Evolutionary conservation across 2,329 filamentous ascomycete genomes (phyloP).

Genomic region (Hymenoscyphus occultus): DNA sequence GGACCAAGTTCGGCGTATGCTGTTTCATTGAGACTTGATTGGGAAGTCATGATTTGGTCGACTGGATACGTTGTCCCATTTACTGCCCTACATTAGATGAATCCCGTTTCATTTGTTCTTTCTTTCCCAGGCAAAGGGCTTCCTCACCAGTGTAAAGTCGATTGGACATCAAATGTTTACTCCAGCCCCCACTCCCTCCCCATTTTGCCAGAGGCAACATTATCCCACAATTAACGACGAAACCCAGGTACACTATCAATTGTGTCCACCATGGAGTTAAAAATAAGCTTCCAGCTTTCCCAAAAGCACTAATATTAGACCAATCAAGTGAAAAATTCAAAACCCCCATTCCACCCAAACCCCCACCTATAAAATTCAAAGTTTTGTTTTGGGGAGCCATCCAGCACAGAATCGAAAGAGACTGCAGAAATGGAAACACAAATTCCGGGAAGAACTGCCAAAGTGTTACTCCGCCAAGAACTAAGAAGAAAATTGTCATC

Average conservation of each 20-base stretch:
- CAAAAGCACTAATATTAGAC: slow-evolving; percentile 54
- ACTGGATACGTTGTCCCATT: slow-evolving; percentile 40
- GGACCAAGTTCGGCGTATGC: slow-evolving; percentile 49
- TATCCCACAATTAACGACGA: slow-evolving; percentile 56
- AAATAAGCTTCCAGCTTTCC: slow-evolving; percentile 46
- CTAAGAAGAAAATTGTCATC: slow-evolving; percentile 55
- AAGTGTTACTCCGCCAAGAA: slow-evolving; percentile 50
- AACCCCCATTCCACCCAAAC: slow-evolving; percentile 61
- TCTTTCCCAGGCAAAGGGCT: background rate
- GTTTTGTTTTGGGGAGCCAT: slow-evolving; percentile 55
- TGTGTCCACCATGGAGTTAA: slow-evolving; percentile 59
- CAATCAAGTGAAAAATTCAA: slow-evolving; percentile 59
- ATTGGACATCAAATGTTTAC: slow-evolving; percentile 57
- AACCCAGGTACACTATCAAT: slow-evolving; percentile 53
- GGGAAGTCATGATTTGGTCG: slow-evolving; percentile 36
- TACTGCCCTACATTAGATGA: slow-evolving; percentile 18
- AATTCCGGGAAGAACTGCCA: slow-evolving; percentile 64
- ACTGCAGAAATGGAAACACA: slow-evolving; percentile 57
- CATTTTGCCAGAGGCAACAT: slow-evolving; percentile 57
- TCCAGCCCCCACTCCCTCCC: slow-evolving; percentile 49
- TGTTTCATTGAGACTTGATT: slow-evolving; percentile 39
- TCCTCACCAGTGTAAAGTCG: slow-evolving; percentile 47
- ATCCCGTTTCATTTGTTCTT: too few relatives aligned
- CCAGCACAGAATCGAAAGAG: slow-evolving; percentile 61
- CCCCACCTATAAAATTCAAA: slow-evolving; percentile 59